Percentiles rank a stretch among this genome's conserved stretches.
phyloP scores from a whole-genome alignment of 225 moss, liverwort and hornwort genomes.

The Ulota crispa region DNA sequence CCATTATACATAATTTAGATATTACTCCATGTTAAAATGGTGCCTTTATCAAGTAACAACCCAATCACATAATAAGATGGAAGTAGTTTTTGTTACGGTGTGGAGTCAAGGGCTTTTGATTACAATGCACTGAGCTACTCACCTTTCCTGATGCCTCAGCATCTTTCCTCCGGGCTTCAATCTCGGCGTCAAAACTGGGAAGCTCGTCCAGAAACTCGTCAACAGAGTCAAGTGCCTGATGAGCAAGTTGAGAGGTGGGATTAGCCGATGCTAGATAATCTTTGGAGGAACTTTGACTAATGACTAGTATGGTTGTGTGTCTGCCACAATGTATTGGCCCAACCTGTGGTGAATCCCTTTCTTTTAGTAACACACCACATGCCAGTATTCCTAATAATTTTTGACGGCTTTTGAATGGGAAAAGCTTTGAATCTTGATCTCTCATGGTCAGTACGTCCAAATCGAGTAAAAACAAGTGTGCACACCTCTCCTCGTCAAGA shows the following conservation, averaged over 20 bases:
- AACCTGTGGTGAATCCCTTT: not conserved
- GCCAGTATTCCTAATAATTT: not conserved
- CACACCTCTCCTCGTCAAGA: not conserved
- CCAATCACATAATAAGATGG: too few relatives aligned
- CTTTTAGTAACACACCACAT: not conserved
- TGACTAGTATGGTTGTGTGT: not conserved
- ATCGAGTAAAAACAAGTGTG: not conserved
- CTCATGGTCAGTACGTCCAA: not conserved
- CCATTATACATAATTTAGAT: too few relatives aligned
- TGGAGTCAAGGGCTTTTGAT: not conserved
- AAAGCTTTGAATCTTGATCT: not conserved
- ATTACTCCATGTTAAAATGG: too few relatives aligned
- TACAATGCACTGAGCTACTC: slow-evolving; percentile 4
- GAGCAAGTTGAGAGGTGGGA: not conserved
- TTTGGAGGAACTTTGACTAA: not conserved
- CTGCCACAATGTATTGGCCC: not conserved
- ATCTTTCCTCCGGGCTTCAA: slow-evolving; percentile 62
- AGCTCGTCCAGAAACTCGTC: slow-evolving; percentile 77
- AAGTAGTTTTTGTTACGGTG: too few relatives aligned
- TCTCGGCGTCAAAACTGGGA: slow-evolving; percentile 65
- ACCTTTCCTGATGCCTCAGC: slow-evolving; percentile 79
- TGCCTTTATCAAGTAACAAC: too few relatives aligned
- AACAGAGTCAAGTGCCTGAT: slow-evolving; percentile 58
- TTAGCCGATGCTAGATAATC: not conserved
- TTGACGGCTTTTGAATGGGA: not conserved